Conservation (phyloP, 2,329 filamentous ascomycete species). For the Arthrobotrys entomopaga region DNA sequence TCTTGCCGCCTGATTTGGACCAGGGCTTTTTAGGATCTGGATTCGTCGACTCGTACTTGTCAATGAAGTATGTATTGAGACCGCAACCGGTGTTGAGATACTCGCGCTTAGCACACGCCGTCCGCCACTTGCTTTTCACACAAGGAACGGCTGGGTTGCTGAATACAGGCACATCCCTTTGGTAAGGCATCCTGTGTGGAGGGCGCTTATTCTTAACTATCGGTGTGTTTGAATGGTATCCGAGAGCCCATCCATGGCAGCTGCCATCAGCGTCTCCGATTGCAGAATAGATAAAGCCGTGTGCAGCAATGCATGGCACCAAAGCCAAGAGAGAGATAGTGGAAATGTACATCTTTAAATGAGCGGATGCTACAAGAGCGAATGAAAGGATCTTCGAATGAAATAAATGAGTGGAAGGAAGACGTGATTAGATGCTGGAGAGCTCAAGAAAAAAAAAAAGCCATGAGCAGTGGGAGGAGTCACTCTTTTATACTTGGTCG, state of each 20-base stretch:
- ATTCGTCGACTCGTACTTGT: slow-evolving; percentile 5
- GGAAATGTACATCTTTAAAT: slow-evolving; percentile 5
- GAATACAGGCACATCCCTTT: slow-evolving; percentile 27
- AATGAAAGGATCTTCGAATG: no score
- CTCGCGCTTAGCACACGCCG: not conserved
- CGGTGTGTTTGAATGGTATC: slow-evolving; percentile 13
- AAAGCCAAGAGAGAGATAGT: slow-evolving; percentile 11
- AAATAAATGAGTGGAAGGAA: no score
- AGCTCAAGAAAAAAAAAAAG: no score
- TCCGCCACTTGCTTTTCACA: slow-evolving; percentile 7
- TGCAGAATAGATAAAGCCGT: slow-evolving; percentile 24
- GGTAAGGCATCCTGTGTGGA: slow-evolving; percentile 9
- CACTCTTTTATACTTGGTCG: no score
- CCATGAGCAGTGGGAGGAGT: no score
- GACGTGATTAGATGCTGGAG: no score
- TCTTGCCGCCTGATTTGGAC: not conserved
- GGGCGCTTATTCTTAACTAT: not conserved
- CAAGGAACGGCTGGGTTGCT: slow-evolving; percentile 26
- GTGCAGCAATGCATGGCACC: slow-evolving; percentile 7
- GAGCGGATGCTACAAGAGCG: no score
- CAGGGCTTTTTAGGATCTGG: not conserved
- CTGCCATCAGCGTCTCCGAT: slow-evolving; percentile 9
- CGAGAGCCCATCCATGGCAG: slow-evolving; percentile 16
- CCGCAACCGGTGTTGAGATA: slow-evolving; percentile 19
- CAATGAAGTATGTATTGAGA: slow-evolving; percentile 19